These are phyloP conservation scores for Lathyrus tuberosus DNA, from an alignment of 306 rosid species.

Conservation along the genomic window DNA sequence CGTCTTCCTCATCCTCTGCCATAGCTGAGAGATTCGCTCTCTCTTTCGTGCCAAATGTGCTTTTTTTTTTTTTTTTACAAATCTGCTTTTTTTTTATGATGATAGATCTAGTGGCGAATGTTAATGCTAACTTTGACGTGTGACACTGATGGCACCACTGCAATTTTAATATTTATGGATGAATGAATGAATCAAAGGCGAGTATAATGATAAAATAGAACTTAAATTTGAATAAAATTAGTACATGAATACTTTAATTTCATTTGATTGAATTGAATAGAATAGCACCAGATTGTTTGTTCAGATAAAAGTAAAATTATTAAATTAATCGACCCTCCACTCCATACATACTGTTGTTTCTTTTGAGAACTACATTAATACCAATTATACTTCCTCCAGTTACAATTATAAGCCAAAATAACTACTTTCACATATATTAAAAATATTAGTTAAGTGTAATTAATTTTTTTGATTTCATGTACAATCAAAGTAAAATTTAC, in stretches of 20 bases:
- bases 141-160: neutral
- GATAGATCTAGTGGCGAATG: slow-evolving; percentile 4
- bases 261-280: neutral
- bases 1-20: slow-evolving; percentile 78
- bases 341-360: neutral
- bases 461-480: too few relatives aligned
- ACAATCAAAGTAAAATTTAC: too few relatives aligned
- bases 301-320: neutral
- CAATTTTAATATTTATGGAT: neutral
- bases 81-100: neutral
- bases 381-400: too few relatives aligned
- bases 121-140: neutral
- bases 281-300: neutral
- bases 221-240: neutral
- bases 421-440: too few relatives aligned
- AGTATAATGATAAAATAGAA: neutral
- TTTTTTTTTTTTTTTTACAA: too few relatives aligned
- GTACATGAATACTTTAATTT: neutral
- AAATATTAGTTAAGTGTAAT: too few relatives aligned
- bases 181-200: neutral
- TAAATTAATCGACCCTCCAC: neutral
- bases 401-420: too few relatives aligned
- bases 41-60: slow-evolving; percentile 3
- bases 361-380: too few relatives aligned
- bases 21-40: slow-evolving; percentile 41